Evolutionary conservation across 345 rosid species (phyloP).

Genomic region (Arabidopsis thaliana): TAIR10.1 NC_003074.8:18987501-18988000

Average conservation of each 20-base stretch:
- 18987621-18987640: constrained; percentile 62
- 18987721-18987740: constrained; percentile 75
- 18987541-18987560: constrained; percentile 36
- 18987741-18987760: constrained; percentile 77
- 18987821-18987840: constrained; percentile 26
- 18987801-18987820: constrained; percentile 44
- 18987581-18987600: constrained; percentile 52
- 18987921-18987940: constrained; percentile 38
- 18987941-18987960: constrained; percentile 43
- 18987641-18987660: constrained; percentile 76
- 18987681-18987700: constrained; percentile 78
- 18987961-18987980: constrained; percentile 49
- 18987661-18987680: constrained; percentile 72
- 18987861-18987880: constrained; percentile 46
- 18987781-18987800: constrained; percentile 46
- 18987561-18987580: constrained; percentile 44
- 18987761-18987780: constrained; percentile 54
- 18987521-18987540: constrained; percentile 23
- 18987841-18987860: constrained; percentile 28
- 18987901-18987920: constrained; percentile 49
- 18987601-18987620: constrained; percentile 80
- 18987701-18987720: constrained; percentile 89
- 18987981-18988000: constrained; percentile 45
- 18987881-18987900: constrained; percentile 43
- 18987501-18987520: constrained; percentile 38